Evolutionary conservation across 2,329 filamentous ascomycete species (phyloP).

Genomic region (Ascocoryne sarcoides): DNA sequence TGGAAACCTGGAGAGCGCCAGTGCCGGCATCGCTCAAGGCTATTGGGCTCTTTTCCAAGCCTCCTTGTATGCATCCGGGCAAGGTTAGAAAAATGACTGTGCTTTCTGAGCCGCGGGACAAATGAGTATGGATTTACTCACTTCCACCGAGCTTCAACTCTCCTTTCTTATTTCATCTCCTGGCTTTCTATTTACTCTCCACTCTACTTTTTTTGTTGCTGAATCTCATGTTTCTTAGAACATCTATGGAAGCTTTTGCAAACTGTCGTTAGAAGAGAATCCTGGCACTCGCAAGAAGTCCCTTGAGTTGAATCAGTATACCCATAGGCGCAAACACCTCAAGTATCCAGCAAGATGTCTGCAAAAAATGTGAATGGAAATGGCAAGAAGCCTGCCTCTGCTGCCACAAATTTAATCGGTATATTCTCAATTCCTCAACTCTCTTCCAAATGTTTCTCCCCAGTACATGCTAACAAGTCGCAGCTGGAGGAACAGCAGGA

Average conservation of each 20-base stretch:
- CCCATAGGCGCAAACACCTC: background rate
- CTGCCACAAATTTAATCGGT: constrained; percentile 88
- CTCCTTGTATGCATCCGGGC: background rate
- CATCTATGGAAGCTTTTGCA: background rate
- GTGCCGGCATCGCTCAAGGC: background rate
- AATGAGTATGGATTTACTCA: background rate
- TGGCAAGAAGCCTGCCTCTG: constrained; percentile 70
- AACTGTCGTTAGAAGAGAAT: background rate
- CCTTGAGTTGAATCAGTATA: background rate
- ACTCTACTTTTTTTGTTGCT: background rate
- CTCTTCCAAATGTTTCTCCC: background rate
- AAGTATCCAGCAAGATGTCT: background rate
- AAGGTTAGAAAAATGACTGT: background rate
- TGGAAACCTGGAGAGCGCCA: background rate
- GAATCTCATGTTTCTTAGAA: too few species aligned
- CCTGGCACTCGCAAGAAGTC: background rate
- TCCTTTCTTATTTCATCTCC: background rate
- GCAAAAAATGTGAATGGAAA: constrained; percentile 1
- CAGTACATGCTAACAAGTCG: constrained; percentile 13
- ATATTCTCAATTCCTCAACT: constrained; percentile 25
- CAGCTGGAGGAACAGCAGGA: constrained; percentile 90
- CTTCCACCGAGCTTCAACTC: background rate
- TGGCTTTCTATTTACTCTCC: background rate
- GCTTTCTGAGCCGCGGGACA: background rate
- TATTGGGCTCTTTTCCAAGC: background rate